Base-by-base conservation (phyloP, 257 asterid species). In the Plantago major region DNA sequence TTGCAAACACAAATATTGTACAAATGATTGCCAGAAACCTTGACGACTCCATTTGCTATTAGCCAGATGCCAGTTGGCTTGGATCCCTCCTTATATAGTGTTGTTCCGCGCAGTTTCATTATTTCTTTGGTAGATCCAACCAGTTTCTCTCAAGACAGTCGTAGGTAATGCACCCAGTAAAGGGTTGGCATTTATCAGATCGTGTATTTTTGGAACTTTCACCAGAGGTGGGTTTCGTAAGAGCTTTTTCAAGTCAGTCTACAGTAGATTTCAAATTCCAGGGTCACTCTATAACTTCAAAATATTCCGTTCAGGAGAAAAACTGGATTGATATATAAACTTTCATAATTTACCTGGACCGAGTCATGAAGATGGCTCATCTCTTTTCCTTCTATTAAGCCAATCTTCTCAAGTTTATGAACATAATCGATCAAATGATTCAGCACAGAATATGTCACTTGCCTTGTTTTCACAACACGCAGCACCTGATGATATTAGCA, bases 391-490 rank as follows among this genome's bases (percentile, higher is more conserved):
- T 87, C 99, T 64, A 93, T 74, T 62, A 93, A 69, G 48, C 99
- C 99, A 71, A 82, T 85, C 82, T 87, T 89, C 78, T 89, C 94
- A 63, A 93, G 99, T 76, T 89, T 83, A 73, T 83, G 81, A 74
- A 93, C 89, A 74, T 89, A 93, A 58, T 76, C 85, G 64, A 78
- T 82, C 81, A 93, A 79, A 71, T 83, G 91, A 74, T 79, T 93
- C 69, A 93, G 80, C 60, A 93, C 95, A 1, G 97, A 78, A 69
- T 83, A 84, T 2, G 99, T 84, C 53, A 85, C 96, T 84, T 93
- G 99, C 72, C 95, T 83, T 62, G 94, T 93, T 83, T 87, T 89
- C 69, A 93, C 94, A 58, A 87, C 99, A 50, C 85, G 89, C 57
- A 93, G 85, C 68, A 93, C 97, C 99, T 93, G 87, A 70, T 64